Base-by-base conservation (phyloP, 1,284 basidiomycete species). In the Kalmanozyma brasiliensis region DNA sequence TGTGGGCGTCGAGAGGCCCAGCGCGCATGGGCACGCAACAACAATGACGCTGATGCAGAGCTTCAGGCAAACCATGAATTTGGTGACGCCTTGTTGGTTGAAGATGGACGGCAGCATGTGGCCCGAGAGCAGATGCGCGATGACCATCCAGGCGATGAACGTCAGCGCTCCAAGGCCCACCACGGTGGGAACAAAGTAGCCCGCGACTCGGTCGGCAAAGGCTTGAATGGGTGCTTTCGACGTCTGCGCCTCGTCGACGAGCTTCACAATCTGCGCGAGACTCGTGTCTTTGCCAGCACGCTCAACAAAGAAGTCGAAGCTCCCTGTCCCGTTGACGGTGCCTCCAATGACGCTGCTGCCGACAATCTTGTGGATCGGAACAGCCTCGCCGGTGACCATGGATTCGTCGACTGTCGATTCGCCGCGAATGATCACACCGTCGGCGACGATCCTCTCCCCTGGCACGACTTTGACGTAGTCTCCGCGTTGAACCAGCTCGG, bases 31-130 rank as follows among this genome's bases (percentile, higher is more conserved):
- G 82, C 96, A 99, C 4, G 96, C 96, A 53, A 99, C 94, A 40
- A 99, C 96, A 56, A 99, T 88, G 66, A 98, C 95, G 46, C 92
- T 94, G 79, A 98, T 98, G 82, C 95, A 98, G 69, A 99, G 89
- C 85, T 97, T 94, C 61, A 99, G 86, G 81, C 95, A 98, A 11
- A 96, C 90, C 30, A 93, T 92, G 60, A 98, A 85, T 80, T 91
- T 94, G 81, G 88, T 91, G 26, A 90, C 87, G 7, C 93, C 94
- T 35, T 92, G 89, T 32, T 85, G 85, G 69, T 88, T 88, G 86
- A 98, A 98, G 84, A 95, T 89, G 43, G 84, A 84, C 0, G 96
- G 96, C 10, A 98, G 86, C 52, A 57, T 49, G 33, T 59, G 40
- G 20, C 90, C 70, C n/a, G 90, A 74, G n/a, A 81, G 42, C 8